phyloP scores from a whole-genome alignment of 1,284 basidiomycete genomes.

The Apiotrichum montevideense region DNA sequence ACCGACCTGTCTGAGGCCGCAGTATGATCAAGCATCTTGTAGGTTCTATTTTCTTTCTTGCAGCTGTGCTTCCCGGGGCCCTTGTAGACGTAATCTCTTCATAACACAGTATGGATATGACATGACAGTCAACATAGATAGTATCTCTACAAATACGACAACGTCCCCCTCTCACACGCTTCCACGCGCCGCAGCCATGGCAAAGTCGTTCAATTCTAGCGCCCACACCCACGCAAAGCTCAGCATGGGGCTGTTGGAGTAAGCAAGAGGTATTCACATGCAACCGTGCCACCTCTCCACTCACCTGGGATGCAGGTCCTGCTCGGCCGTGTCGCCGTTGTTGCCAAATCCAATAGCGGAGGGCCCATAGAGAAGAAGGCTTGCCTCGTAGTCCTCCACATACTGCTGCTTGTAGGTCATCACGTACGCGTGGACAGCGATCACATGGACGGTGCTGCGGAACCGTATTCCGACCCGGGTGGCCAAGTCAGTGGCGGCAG shows the following conservation, averaged over 20 bases:
- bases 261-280: too few relatives aligned
- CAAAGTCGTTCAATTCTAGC: conserved; percentile 28
- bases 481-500: conserved; percentile 15
- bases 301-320: conserved; percentile 19
- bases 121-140: too few relatives aligned
- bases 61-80: too few relatives aligned
- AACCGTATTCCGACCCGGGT: neutral
- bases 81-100: too few relatives aligned
- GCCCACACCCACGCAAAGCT: conserved; percentile 43
- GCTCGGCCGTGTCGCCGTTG: neutral
- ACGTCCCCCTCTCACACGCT: too few relatives aligned
- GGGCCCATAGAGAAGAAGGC: conserved; percentile 5
- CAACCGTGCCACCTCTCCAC: neutral
- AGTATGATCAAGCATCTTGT: too few relatives aligned
- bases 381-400: conserved; percentile 27
- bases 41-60: too few relatives aligned
- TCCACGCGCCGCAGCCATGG: too few relatives aligned
- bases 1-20: too few relatives aligned
- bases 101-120: too few relatives aligned
- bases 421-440: conserved; percentile 36
- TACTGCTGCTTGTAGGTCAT: conserved; percentile 31
- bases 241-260: conserved; percentile 28
- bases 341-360: too few relatives aligned
- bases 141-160: too few relatives aligned
- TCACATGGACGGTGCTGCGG: conserved; percentile 23